Evolutionary conservation across 1,139 yeast species (phyloP).

Genomic region (Candida tunisiensis): DNA sequence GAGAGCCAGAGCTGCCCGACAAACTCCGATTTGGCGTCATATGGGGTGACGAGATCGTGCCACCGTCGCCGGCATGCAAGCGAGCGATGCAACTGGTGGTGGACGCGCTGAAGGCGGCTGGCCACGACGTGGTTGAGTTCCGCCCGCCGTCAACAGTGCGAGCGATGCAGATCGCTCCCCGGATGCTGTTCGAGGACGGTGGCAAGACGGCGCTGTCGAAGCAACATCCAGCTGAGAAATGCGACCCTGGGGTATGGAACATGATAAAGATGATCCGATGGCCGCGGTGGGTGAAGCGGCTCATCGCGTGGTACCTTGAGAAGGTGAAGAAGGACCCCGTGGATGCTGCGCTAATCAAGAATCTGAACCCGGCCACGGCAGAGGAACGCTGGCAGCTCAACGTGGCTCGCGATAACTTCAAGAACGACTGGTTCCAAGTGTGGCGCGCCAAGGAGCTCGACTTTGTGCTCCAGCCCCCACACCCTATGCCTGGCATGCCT

Average conservation of each 20-base stretch:
- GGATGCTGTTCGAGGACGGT: too few species aligned
- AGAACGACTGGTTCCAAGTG: constrained; percentile 12
- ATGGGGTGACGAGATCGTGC: constrained; percentile 15
- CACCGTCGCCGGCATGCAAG: constrained; percentile 20
- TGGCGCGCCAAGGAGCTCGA: constrained; percentile 19
- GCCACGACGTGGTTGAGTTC: constrained; percentile 29
- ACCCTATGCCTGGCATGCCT: constrained; percentile 20
- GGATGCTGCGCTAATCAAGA: constrained; percentile 25
- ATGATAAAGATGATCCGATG: constrained; percentile 17
- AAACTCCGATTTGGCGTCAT: constrained; percentile 11
- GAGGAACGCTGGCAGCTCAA: constrained; percentile 7
- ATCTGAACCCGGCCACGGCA: constrained; percentile 7
- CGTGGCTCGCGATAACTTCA: constrained; percentile 3
- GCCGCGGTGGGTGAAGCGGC: constrained; percentile 4
- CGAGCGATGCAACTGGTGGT: constrained; percentile 21
- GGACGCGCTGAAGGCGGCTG: constrained; percentile 16
- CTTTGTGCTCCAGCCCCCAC: constrained; percentile 23
- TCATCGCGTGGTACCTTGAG: constrained; percentile 9
- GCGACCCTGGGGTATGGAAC: too few species aligned
- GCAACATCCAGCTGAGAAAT: too few species aligned
- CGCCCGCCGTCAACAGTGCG: too few species aligned
- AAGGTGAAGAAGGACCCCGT: constrained; percentile 8
- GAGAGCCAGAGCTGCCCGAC: constrained; percentile 16
- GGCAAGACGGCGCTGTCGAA: too few species aligned
- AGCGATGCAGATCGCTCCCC: too few species aligned